These are phyloP conservation scores for Rhodotorula toruloides DNA, from an alignment of 768 basidiomycete species.

Conservation along the genomic window DNA sequence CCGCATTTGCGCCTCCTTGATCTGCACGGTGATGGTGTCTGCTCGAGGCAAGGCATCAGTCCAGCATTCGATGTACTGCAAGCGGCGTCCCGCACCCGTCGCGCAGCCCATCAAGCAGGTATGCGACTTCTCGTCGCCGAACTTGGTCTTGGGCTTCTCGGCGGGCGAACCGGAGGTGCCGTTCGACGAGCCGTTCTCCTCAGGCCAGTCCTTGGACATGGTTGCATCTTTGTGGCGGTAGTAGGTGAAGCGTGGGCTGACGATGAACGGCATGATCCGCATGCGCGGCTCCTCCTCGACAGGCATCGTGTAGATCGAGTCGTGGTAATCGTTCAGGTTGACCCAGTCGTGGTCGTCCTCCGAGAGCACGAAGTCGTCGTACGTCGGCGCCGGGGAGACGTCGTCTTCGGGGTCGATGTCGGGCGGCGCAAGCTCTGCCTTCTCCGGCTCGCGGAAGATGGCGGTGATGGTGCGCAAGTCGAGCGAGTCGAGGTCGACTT, in stretches of 20 bases:
- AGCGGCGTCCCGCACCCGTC: constrained; percentile 28
- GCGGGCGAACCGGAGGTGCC: too few species aligned
- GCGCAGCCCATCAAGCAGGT: constrained; percentile 65
- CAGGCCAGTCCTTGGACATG: not conserved
- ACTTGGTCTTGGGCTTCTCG: constrained; percentile 53
- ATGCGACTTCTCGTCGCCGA: constrained; percentile 79
- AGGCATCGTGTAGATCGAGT: constrained; percentile 62
- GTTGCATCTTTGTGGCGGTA: constrained; percentile 47
- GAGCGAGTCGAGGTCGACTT: constrained; percentile 69
- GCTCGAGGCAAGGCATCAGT: too few species aligned
- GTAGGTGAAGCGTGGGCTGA: constrained; percentile 76
- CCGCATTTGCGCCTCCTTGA: constrained; percentile 24
- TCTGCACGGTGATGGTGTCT: constrained; percentile 40
- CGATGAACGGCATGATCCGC: constrained; percentile 65
- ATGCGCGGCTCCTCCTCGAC: constrained; percentile 55
- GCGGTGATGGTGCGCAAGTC: constrained; percentile 75
- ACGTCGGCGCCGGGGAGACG: not conserved
- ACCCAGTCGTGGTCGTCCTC: constrained; percentile 55
- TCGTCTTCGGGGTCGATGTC: constrained; percentile 34
- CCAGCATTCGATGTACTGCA: too few species aligned
- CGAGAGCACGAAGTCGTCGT: constrained; percentile 11
- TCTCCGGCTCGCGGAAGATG: constrained; percentile 66
- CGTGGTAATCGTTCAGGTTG: constrained; percentile 74
- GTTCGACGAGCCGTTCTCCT: not conserved
- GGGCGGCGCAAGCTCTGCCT: constrained; percentile 55